A percentile compares a stretch with the other conserved stretches of the same genome.
These are phyloP conservation scores for Lactarius hengduanensis DNA, from an alignment of 768 basidiomycete genomes.

Conservation along the genomic window DNA sequence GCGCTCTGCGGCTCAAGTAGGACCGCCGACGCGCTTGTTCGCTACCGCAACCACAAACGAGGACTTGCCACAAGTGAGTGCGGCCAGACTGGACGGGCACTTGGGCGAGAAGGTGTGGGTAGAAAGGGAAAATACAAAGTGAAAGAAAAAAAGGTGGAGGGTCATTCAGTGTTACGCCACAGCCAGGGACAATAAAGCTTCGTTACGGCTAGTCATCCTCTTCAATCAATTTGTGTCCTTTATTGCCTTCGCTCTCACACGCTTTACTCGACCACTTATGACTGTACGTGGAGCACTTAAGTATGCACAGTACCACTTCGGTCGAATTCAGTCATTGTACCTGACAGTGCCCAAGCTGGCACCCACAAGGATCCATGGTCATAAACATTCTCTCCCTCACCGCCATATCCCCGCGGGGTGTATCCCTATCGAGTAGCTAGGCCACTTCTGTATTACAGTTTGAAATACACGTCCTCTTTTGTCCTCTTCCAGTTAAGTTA, in stretches of 20 bases:
- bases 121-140: not conserved
- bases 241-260: not conserved
- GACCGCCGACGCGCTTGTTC: conserved; percentile 8
- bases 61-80: conserved; percentile 10
- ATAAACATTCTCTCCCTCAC: not conserved
- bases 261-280: not conserved
- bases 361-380: conserved; percentile 22
- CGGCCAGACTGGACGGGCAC: not conserved
- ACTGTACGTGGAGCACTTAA: not conserved
- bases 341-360: not conserved
- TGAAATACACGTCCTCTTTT: not conserved
- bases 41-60: conserved; percentile 3
- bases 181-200: conserved; percentile 3
- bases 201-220: not conserved
- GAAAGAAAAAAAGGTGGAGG: not conserved
- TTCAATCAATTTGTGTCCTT: not conserved
- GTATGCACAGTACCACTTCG: not conserved
- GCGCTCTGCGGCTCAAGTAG: conserved; percentile 9
- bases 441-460: conserved; percentile 1
- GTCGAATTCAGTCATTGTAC: not conserved
- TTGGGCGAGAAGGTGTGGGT: not conserved
- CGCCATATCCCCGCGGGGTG: not conserved
- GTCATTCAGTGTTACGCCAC: conserved; percentile 2
- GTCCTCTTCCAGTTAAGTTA: not conserved
- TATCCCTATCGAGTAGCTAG: not conserved